Evolutionary conservation across 2,329 filamentous ascomycete genomes (phyloP), one percentile per base, ranked within the genome.

Genomic region (Sordariomycetes sp.): DNA sequence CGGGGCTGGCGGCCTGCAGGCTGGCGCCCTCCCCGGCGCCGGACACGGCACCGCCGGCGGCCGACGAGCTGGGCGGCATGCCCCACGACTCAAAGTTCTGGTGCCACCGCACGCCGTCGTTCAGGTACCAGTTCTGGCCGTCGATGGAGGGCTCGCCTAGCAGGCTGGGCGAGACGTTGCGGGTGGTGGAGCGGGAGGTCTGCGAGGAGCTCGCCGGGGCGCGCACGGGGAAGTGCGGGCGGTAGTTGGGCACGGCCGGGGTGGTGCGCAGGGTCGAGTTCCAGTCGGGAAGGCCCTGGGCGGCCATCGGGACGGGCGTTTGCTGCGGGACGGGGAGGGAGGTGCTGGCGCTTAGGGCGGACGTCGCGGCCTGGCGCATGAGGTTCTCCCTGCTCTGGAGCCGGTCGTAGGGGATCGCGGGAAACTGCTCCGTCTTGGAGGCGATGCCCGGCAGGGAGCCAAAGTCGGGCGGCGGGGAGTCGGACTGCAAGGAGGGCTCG

Each of bases 61-160:
- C 24, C 3, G 51, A 53, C 3, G 51, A 8, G 12, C 51, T 22
- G 18, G 51, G 51, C 25, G 43, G 55, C 18, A 58, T 14, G 37
- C 74, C 76, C 80, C 80, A 83, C 2, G 73, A 68, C 58, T 81
- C 75, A 63, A 83, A 83, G 60, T 80, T 76, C 58, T 81, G 78
- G 59, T 83, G 79, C 79, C 80, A 82, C 60, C 74, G 79, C 28
- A 77, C 79, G 20, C 80, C 76, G 60, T 83, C 81, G 57, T 75
- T 81, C 22, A 83, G 67, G 62, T 82, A 80, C 78, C 79, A 84
- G 46, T 82, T 78, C 60, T 79, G 76, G 10, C 76, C 75, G 60
- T 82, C 79, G 52, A 82, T 69, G 6, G 59, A 50, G 66, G 65
- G 18, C 63, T 60, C 48, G 60, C 59, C 46, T 24, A 50, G 46